These are phyloP conservation scores for Protomyces inouyei DNA, from an alignment of 1,139 yeast genomes.

Conservation along the genomic window DNA sequence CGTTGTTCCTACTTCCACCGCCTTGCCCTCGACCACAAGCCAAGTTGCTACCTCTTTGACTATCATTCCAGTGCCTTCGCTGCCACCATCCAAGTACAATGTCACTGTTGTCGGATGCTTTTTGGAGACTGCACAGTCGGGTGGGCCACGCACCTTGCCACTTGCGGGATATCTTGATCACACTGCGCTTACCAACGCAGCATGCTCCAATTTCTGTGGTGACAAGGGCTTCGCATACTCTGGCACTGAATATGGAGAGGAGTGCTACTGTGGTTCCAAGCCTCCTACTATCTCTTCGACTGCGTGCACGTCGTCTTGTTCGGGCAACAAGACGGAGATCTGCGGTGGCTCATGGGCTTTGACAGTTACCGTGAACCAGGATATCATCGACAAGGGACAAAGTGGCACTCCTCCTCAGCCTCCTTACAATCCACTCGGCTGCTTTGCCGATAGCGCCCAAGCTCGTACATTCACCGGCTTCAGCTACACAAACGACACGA, in stretches of 20 bases:
- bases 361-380: not conserved
- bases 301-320: slow-evolving; percentile 5
- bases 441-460: slow-evolving; percentile 6
- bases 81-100: not conserved
- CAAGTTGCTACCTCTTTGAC: too few species aligned
- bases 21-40: too few species aligned
- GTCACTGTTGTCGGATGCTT: slow-evolving; percentile 5
- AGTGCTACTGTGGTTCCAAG: slow-evolving; percentile 12
- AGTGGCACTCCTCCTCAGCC: not conserved
- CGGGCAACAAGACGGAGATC: slow-evolving; percentile 4
- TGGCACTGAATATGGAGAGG: slow-evolving; percentile 3
- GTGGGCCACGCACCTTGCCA: slow-evolving; percentile 5
- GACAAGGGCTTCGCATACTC: slow-evolving; percentile 1
- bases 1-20: too few species aligned
- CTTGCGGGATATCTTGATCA: slow-evolving; percentile 2
- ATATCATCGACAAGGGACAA: not conserved
- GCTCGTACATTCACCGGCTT: slow-evolving; percentile 16
- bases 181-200: slow-evolving; percentile 6
- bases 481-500: slow-evolving; percentile 5
- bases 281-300: not conserved
- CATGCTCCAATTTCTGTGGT: slow-evolving; percentile 10
- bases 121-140: slow-evolving; percentile 1
- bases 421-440: slow-evolving; percentile 1
- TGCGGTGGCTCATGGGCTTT: slow-evolving; percentile 15
- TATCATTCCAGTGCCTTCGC: too few species aligned